Evolutionary conservation across 768 basidiomycete species (phyloP).

Genomic region (Rhodotorula babjevae): DNA sequence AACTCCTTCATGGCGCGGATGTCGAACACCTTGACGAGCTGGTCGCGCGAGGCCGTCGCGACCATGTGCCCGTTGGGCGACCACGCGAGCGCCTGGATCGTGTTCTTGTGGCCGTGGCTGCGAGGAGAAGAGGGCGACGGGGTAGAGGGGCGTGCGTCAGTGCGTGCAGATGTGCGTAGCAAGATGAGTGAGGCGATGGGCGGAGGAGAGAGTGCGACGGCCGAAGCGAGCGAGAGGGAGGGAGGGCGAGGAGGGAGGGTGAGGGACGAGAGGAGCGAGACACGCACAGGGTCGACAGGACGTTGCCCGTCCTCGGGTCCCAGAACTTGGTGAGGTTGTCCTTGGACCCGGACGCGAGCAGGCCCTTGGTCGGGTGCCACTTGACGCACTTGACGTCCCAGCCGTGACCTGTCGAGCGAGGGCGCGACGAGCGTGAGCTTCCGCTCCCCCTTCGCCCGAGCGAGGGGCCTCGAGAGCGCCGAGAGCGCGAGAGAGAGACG

Average conservation of each 20-base stretch:
- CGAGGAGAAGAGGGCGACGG: no score
- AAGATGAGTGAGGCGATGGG: no score
- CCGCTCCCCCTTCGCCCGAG: no score
- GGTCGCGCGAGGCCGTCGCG: conserved; percentile 90
- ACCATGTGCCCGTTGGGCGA: conserved; percentile 89
- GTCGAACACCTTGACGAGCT: conserved; percentile 91
- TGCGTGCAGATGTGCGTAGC: no score
- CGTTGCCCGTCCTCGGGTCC: conserved; percentile 91
- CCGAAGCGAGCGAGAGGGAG: not conserved
- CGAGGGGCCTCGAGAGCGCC: not conserved
- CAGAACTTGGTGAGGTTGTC: conserved; percentile 99
- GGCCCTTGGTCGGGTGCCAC: conserved; percentile 96
- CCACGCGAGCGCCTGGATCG: conserved; percentile 88
- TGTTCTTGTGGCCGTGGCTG: conserved; percentile 96
- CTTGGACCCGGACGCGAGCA: conserved; percentile 91
- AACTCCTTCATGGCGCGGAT: conserved; percentile 97
- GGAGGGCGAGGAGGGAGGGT: not conserved
- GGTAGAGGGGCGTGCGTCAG: no score
- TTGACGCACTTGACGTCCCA: conserved; percentile 99
- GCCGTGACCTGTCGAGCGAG: conserved; percentile 68
- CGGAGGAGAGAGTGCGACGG: not conserved
- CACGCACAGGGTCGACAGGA: conserved; percentile 79
- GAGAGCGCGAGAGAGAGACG: not conserved
- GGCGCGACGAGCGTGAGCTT: not conserved
- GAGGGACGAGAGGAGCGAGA: not conserved